phyloP scores from a whole-genome alignment of 2,329 filamentous ascomycete genomes.

The Hyphodiscus sp. region DNA sequence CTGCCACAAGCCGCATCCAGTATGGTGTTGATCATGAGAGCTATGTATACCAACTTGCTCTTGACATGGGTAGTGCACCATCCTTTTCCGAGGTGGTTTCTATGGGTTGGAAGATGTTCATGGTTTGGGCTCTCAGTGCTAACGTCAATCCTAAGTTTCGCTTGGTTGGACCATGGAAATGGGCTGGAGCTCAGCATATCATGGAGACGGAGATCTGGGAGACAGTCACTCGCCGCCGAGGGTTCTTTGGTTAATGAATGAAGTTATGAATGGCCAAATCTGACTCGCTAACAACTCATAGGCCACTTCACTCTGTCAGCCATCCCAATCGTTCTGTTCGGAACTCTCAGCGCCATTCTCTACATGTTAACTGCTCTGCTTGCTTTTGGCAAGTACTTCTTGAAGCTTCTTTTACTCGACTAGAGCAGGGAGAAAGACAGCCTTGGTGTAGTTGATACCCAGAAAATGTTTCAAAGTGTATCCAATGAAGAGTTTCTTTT shows the following conservation, averaged over 20 bases:
- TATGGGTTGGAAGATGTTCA: conserved; percentile 32
- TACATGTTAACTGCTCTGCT: no score
- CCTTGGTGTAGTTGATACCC: no score
- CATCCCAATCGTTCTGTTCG: conserved; percentile 1
- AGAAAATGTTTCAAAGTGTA: no score
- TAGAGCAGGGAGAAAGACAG: no score
- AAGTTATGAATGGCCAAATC: not conserved
- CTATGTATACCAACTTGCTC: conserved; percentile 34
- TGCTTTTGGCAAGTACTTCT: no score
- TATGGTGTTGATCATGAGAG: conserved; percentile 44
- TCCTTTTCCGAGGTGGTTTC: conserved; percentile 31
- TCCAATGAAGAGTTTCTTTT: no score
- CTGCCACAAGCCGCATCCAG: conserved; percentile 14
- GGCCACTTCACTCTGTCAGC: conserved; percentile 6
- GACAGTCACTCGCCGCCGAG: conserved; percentile 9
- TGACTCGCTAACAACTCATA: not conserved
- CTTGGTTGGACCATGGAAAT: conserved; percentile 28
- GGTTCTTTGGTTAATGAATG: conserved; percentile 11
- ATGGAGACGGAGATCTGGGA: conserved; percentile 18
- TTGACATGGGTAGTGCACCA: conserved; percentile 41
- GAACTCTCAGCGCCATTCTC: no score
- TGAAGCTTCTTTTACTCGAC: no score
- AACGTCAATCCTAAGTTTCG: conserved; percentile 46
- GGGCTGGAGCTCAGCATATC: conserved; percentile 10
- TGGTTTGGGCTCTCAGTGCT: conserved; percentile 41